Base-by-base conservation (phyloP, 2,329 filamentous ascomycete species). In the Leptoxyphium fumago region DNA sequence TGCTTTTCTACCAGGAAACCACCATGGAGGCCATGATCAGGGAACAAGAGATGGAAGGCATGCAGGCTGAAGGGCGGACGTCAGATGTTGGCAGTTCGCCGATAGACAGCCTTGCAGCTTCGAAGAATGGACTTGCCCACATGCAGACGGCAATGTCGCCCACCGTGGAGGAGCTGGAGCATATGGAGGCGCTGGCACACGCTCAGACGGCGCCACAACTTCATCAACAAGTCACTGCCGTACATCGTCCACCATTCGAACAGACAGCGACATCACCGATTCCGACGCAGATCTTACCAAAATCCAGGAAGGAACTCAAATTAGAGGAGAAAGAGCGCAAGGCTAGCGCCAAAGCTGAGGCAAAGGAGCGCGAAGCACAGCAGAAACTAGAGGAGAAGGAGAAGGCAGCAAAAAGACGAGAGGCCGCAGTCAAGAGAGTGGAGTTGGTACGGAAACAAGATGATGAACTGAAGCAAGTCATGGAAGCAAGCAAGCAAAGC, bases 1-100 rank as follows among this genome's bases (percentile, higher is more conserved):
- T 98, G 13, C 70, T 98, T 9, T 98, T 98, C 63, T 98, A 98
- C 64, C 91, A 95, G 61, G 89, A 98, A 63, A 96, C 78, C 2
- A 82, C 78, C 0, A 60, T 78, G 21, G 78, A 82, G 57, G 77
- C 75, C 2, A 71, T 82, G 55, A 68, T 75, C 55, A 80, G 78
- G 45, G 88, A 96, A 63, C 83, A 93, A 59, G 87, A 93, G 55
- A 80, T 77, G 40, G 87, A 94, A 60, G 81, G 81, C 10, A 64
- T 72, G 32, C 59, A 61, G 10, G 60, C 61, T 10, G 62, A 61
- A 21, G 55, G 59, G n/a, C 57, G 46, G 30, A 54, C 48, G 52
- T 38, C 63, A 56, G 21, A 64, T 56, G 46, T 60, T 64, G 71
- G 72, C 44, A 72, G 69, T 50, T 65, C 75, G 39, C 50, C 48